Base-by-base conservation (phyloP, 192 early-diverging fungal genomes). In the Coemansia sp. region DNA sequence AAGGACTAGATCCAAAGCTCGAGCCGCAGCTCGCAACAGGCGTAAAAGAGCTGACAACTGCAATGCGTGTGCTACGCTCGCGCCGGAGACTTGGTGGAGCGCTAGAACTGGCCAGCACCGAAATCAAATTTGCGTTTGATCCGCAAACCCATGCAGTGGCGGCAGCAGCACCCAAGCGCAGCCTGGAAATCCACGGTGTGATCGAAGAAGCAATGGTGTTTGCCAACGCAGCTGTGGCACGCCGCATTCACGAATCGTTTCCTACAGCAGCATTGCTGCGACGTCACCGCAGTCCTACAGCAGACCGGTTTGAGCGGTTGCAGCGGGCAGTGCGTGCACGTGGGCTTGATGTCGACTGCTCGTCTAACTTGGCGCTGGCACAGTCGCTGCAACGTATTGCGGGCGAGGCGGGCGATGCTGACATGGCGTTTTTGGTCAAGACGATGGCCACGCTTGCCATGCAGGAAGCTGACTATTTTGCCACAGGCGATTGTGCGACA, bases 151-250 rank as follows among this genome's bases (percentile, higher is more conserved):
- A 79, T 14, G 82, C 77, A n/a, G 83, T 90, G 38, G 77, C 86
- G 1, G 89, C 89, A 57, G 79, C 89, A 38, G 47, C 83, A 26
- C 88, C 89, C 2, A 92, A 92, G 56, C 63, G 78, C 41, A 75
- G 81, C 3, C 65, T 89, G 62, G 87, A 88, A 60, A 85, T 90
- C 24, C 90, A 92, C 73, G 83, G 86, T 12, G 77, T 90, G 13
- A 86, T 92, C 23, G 90, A 88, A 43, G 90, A 92, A 64, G 89
- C 89, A 49, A 92, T 92, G 90, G 87, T 92, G 56, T 75, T 90
- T 65, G 90, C 90, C 37, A 92, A 92, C 59, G 59, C 78, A 0
- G 81, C 84, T 4, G 90, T 92, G 5, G 90, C 88, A 13, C 69
- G 84, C 9, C 59, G 82, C 22, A 83, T 90, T 27, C 80, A 88